Percentiles rank a stretch among this genome's conserved stretches.
These are phyloP conservation scores for Candida krabiensis DNA, from an alignment of 805 yeast species.

Conservation along the genomic window DNA sequence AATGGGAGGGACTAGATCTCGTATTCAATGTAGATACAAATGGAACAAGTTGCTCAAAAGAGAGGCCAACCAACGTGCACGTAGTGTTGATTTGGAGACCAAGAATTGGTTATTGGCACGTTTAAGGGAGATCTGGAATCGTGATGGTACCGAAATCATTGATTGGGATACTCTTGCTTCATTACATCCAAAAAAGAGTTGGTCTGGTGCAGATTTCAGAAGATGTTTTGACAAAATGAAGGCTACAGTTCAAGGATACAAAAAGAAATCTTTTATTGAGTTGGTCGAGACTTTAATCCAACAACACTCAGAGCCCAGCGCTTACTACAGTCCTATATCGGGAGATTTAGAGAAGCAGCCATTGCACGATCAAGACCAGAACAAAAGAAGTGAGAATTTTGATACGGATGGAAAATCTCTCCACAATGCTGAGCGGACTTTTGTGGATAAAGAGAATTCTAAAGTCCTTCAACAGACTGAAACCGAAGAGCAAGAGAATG, in stretches of 20 bases:
- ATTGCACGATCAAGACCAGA: neutral
- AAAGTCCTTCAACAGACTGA: too few species aligned
- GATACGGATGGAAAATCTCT: neutral
- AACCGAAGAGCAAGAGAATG: neutral
- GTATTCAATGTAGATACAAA: conserved; percentile 94
- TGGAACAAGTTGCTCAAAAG: conserved; percentile 82
- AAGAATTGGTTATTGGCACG: conserved; percentile 49
- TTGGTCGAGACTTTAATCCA: conserved; percentile 27
- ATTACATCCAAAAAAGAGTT: conserved; percentile 41
- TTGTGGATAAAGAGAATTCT: neutral
- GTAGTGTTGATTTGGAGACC: conserved; percentile 46
- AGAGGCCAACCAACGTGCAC: conserved; percentile 47
- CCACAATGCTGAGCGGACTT: neutral
- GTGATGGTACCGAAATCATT: conserved; percentile 39
- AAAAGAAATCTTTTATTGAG: conserved; percentile 37
- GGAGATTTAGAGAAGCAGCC: neutral
- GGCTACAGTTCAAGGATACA: conserved; percentile 47
- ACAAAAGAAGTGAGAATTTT: neutral
- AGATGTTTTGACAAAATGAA: conserved; percentile 63
- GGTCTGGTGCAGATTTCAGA: conserved; percentile 64
- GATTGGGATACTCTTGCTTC: conserved; percentile 59
- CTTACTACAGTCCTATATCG: conserved; percentile 1
- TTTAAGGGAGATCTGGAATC: conserved; percentile 43
- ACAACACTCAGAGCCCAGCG: conserved; percentile 11
- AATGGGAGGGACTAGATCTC: conserved; percentile 84